Evolutionary conservation across 345 rosid genomes (phyloP), one percentile per base, ranked within the genome.

Genomic region (Nephelium lappaceum): DNA sequence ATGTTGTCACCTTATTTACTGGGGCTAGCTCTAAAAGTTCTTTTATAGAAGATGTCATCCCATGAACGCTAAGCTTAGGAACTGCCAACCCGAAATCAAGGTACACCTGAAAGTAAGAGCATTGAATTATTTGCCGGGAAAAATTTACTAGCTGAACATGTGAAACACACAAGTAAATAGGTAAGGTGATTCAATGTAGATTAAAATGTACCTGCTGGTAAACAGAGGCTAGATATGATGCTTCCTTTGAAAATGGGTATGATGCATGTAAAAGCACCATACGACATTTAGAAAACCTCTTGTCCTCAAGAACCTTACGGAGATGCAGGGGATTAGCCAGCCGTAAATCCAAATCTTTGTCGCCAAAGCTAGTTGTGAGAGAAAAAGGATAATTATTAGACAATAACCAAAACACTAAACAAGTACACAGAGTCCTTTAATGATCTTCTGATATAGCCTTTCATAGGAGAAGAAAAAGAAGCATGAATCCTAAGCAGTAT

Each of bases 51-150:
- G 98, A 90, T 77, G 84, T 86, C 98, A 96, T 96, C 68, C 98
- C 99, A 25, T 91, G 91, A 47, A 83, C 84, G 77, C 97, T 96
- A 69, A 96, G 97, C 87, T 96, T 92, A 39, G 98, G 99, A 87
- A 94, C 78, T 4, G 97, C 97, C 81, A 96, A 88, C n/a, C 99
- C 98, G 75, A 96, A 93, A 78, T 96, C 99, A 74, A 96, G 98
- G 86, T 86, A 93, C 43, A 94, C 95, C 98, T 95, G 86, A 60
- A 75, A 82, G 76, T 47, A 69, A 79, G 57, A 70, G 66, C 74
- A 72, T 31, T 53, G 62, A 27, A 77, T 77, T 73, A 80, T 74
- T 69, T 63, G 65, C 38, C 73, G 47, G 23, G 24, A 55, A 36
- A 69, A 36, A 69, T 21, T 70, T 36, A 24, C 67, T 42, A 65